Evolutionary conservation across 2,329 filamentous ascomycete genomes (phyloP).

Genomic region (Leptographium galeiforme): DNA sequence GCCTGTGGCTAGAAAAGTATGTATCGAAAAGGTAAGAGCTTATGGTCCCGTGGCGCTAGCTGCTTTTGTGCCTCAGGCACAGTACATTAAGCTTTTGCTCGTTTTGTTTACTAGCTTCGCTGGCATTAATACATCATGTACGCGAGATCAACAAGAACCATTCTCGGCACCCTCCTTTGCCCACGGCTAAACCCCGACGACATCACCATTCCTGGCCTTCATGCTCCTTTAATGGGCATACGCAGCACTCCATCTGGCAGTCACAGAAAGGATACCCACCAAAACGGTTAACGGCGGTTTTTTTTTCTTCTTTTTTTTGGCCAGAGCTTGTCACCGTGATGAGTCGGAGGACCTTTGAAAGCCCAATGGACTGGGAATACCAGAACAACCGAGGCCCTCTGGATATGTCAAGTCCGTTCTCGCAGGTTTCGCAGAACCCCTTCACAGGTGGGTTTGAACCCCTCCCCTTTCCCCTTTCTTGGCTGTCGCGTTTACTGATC

Average conservation of each 20-base stretch:
- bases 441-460: constrained; percentile 25
- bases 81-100: neutral
- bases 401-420: constrained; percentile 49
- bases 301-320: neutral
- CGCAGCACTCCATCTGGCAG: too few species aligned
- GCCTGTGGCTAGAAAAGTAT: neutral
- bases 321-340: constrained; percentile 9
- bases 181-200: too few species aligned
- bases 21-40: neutral
- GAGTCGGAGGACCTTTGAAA: constrained; percentile 41
- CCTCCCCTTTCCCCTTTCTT: neutral
- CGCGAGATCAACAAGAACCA: too few species aligned
- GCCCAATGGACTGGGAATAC: constrained; percentile 56
- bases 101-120: neutral
- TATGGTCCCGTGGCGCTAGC: neutral
- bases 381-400: constrained; percentile 40
- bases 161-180: too few species aligned
- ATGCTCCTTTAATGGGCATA: too few species aligned
- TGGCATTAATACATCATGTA: too few species aligned
- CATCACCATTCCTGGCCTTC: neutral
- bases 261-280: too few species aligned
- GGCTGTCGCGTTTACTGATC: neutral
- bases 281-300: too few species aligned
- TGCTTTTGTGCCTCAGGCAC: neutral
- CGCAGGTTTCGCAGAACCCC: constrained; percentile 32